Percentiles rank a stretch among this genome's conserved stretches.
These are phyloP conservation scores for Podospora bellae-mahoneyi DNA, from an alignment of 495 filamentous ascomycete genomes.

Conservation along the genomic window DNA sequence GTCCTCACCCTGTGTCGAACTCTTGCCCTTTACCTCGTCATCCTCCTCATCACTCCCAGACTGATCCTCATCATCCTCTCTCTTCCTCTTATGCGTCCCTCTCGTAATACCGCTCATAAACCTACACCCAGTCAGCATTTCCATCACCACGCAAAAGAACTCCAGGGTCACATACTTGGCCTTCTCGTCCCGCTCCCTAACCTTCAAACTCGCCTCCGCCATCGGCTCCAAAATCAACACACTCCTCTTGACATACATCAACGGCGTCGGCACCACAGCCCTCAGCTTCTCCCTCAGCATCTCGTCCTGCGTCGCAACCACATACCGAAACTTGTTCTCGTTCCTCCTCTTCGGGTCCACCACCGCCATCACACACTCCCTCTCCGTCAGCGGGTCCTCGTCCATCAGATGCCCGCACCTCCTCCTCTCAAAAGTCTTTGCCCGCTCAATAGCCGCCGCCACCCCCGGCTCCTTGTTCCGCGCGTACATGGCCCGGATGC, in stretches of 20 bases:
- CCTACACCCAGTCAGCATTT: slow-evolving; percentile 20
- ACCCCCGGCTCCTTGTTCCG: slow-evolving; percentile 53
- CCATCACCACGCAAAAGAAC: neutral
- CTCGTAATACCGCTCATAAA: slow-evolving; percentile 33
- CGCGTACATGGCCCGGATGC: slow-evolving; percentile 60
- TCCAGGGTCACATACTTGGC: slow-evolving; percentile 61
- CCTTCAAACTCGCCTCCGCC: slow-evolving; percentile 58
- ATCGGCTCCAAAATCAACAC: slow-evolving; percentile 87
- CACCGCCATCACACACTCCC: slow-evolving; percentile 73
- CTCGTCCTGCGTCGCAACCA: slow-evolving; percentile 72
- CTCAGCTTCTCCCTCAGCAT: slow-evolving; percentile 29
- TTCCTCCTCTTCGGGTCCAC: slow-evolving; percentile 67
- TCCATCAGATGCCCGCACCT: slow-evolving; percentile 87
- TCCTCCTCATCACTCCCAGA: slow-evolving; percentile 28
- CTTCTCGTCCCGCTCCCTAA: slow-evolving; percentile 65
- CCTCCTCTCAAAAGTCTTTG: slow-evolving; percentile 74
- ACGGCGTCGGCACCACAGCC: slow-evolving; percentile 37
- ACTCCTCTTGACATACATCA: slow-evolving; percentile 77
- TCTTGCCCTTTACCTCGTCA: slow-evolving; percentile 21
- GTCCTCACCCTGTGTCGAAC: slow-evolving; percentile 27
- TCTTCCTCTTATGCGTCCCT: slow-evolving; percentile 47
- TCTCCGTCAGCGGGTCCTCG: slow-evolving; percentile 67
- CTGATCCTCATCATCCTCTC: slow-evolving; percentile 46
- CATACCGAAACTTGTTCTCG: slow-evolving; percentile 87
- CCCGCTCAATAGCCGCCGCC: slow-evolving; percentile 58